These are phyloP conservation scores for Tilletia setariae DNA, from an alignment of 1,284 basidiomycete genomes.

Conservation along the genomic window DNA sequence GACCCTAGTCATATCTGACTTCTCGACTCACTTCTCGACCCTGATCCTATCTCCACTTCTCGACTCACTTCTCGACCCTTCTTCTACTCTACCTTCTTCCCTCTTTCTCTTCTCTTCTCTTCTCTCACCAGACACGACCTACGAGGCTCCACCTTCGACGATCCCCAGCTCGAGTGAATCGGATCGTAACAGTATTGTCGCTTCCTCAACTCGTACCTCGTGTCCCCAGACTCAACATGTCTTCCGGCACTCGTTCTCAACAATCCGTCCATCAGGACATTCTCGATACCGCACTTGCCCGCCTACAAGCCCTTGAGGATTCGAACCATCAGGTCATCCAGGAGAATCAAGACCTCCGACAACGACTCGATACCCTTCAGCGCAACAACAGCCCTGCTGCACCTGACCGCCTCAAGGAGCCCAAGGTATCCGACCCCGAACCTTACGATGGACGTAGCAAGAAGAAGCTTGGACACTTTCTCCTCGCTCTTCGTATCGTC, in stretches of 20 bases:
- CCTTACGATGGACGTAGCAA: background rate
- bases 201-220: conserved; percentile 10
- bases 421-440: background rate
- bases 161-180: too few relatives aligned
- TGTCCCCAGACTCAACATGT: conserved; percentile 6
- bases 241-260: background rate
- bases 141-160: too few relatives aligned
- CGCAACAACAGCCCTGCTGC: too few relatives aligned
- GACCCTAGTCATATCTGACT: too few relatives aligned
- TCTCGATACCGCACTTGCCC: background rate
- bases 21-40: too few relatives aligned
- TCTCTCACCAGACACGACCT: too few relatives aligned
- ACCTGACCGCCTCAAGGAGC: too few relatives aligned
- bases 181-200: too few relatives aligned
- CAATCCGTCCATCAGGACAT: background rate
- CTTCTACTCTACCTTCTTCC: too few relatives aligned
- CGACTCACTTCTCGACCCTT: too few relatives aligned
- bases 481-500: background rate
- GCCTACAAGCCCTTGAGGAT: background rate
- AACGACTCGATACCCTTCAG: conserved; percentile 9
- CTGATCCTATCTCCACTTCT: too few relatives aligned
- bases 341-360: background rate
- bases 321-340: background rate
- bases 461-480: conserved; percentile 1
- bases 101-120: too few relatives aligned